Evolutionary conservation across 495 filamentous ascomycete species (phyloP).

Genomic region (Neurospora tetraspora): DNA sequence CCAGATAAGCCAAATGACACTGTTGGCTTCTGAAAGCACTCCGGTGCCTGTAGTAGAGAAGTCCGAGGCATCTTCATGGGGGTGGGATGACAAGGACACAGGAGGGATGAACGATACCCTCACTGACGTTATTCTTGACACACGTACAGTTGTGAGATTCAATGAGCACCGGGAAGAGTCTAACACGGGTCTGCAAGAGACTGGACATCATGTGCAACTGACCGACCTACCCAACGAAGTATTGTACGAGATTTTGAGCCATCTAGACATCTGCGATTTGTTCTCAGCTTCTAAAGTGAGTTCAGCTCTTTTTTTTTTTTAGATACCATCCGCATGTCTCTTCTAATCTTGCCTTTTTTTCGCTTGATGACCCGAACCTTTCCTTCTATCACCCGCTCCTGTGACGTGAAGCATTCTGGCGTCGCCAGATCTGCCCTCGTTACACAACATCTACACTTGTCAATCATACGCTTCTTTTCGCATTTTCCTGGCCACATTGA

Average conservation of each 20-base stretch:
- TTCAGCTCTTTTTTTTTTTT: constrained; percentile 3
- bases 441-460: not conserved
- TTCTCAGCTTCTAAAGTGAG: constrained; percentile 44
- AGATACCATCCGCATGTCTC: not conserved
- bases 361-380: constrained; percentile 4
- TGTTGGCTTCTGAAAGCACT: constrained; percentile 9
- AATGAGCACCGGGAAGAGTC: not conserved
- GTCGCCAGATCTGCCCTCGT: not conserved
- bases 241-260: constrained; percentile 41
- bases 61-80: not conserved
- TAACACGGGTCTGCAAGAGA: not conserved
- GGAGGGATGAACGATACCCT: not conserved
- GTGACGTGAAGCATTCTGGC: not conserved
- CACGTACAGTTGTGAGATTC: not conserved
- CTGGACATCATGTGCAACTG: constrained; percentile 3
- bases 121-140: not conserved
- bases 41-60: not conserved
- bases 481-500: not conserved
- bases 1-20: constrained; percentile 13
- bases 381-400: constrained; percentile 6
- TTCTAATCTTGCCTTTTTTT: not conserved
- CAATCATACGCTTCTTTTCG: not conserved
- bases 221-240: constrained; percentile 44
- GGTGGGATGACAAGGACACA: not conserved
- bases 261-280: constrained; percentile 49